Percentiles rank a stretch among this genome's conserved stretches.
These are phyloP conservation scores for Torrubiella hemipterigena DNA, from an alignment of 2,329 filamentous ascomycete species.

Conservation along the genomic window DNA sequence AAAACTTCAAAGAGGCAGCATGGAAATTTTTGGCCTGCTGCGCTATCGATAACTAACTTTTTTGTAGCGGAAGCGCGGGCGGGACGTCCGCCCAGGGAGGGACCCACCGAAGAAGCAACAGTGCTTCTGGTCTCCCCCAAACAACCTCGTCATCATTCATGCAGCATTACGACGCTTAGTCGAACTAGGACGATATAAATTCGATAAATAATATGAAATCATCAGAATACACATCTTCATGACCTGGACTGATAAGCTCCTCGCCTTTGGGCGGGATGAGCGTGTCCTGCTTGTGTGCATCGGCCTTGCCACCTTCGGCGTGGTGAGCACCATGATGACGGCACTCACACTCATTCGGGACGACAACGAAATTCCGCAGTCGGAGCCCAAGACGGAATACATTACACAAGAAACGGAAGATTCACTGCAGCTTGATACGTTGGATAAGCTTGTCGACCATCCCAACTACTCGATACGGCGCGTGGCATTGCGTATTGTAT, in stretches of 20 bases:
- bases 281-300: constrained; percentile 40
- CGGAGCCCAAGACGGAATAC: constrained; percentile 56
- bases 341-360: constrained; percentile 49
- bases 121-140: constrained; percentile 4
- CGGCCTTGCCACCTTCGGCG: constrained; percentile 44
- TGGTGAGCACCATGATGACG: constrained; percentile 44
- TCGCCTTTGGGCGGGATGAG: constrained; percentile 32
- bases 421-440: constrained; percentile 51
- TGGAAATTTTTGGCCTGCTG: constrained; percentile 6
- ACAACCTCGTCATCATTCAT: not conserved
- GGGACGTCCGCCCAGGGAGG: not conserved
- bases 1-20: no score
- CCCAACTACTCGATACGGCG: constrained; percentile 64
- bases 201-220: constrained; percentile 7
- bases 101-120: constrained; percentile 4
- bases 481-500: constrained; percentile 49
- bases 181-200: constrained; percentile 5
- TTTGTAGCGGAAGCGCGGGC: constrained; percentile 10
- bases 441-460: constrained; percentile 55
- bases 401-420: constrained; percentile 68
- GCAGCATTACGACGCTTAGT: not conserved
- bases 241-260: constrained; percentile 20
- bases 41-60: constrained; percentile 10
- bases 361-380: constrained; percentile 53
- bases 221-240: no score